Evolutionary conservation across 495 filamentous ascomycete species (phyloP), one percentile per base, ranked within the genome.

Genomic region (Neurospora intermedia): DNA sequence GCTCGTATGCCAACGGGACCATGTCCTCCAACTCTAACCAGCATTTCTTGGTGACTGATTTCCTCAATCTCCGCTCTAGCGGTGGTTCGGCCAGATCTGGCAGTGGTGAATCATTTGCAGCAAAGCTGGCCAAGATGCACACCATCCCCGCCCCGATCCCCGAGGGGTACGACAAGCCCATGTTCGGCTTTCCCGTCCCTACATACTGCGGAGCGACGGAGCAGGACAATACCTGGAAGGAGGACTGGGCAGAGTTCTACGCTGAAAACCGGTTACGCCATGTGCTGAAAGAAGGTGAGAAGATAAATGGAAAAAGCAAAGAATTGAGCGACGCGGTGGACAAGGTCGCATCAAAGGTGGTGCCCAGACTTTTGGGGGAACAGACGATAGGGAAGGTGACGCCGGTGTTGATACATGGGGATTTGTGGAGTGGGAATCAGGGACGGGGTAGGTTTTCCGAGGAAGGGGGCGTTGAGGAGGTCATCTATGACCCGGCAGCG

Each of bases 351-450:
- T 66, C 74, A 0, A 76, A 76, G 18, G 91, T 96, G 5, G 92
- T 96, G 7, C 93, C 93, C 3, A 76, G 89, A 16, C 78, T 98
- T 31, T 81, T 98, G 40, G 88, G 89, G 4, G 89, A 91, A 0
- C 89, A 91, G 81, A 76, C 96, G 46, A 89, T 88, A 54, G 87
- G 84, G 69, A 87, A 84, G 69, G 83, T 88, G 31, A 76, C 76
- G 8, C 94, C 94, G 0, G 94, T 95, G 6, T 85, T 96, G 20
- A 87, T 97, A 35, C 94, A 98, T 80, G 94, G 94, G 18, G 95
- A 97, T 84, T 76, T 97, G 46, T 98, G 94, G 94, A 91, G 88
- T 77, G 94, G 94, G 2, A 98, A 98, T 80, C 87, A 89, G 35
- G 89, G 88, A n/a, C 76, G 84, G 6, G 94, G 91, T 2, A 82